Conservation (phyloP, 164 flowering plant species). For the Echeveria elegans region DNA sequence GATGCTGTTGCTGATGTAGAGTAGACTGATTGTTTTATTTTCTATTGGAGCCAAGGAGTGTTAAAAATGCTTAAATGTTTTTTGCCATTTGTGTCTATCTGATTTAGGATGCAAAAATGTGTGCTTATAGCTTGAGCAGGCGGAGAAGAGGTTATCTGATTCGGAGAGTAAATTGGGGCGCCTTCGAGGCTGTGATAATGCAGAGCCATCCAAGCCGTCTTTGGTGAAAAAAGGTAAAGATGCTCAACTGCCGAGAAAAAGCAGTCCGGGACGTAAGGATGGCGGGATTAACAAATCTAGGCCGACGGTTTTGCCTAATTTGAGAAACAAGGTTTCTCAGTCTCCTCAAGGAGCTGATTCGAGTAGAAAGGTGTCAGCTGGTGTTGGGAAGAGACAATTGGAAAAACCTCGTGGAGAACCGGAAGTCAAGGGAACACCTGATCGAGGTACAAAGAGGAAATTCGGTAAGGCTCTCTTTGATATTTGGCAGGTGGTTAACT, state of each 20-base stretch:
- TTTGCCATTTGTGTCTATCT: not conserved
- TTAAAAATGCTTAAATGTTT: too few species aligned
- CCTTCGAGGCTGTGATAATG: conserved; percentile 28
- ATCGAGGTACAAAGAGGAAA: conserved; percentile 55
- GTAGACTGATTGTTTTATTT: too few species aligned
- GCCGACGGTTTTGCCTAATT: not conserved
- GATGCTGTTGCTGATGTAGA: too few species aligned
- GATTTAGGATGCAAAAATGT: not conserved
- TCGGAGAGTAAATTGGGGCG: conserved; percentile 52
- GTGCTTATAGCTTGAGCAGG: conserved; percentile 57
- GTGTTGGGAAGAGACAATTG: conserved; percentile 14
- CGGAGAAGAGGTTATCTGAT: conserved; percentile 55
- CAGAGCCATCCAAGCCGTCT: conserved; percentile 19
- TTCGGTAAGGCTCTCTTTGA: conserved; percentile 40
- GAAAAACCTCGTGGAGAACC: conserved; percentile 23
- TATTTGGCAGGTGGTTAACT: too few species aligned
- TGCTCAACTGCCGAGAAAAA: not conserved
- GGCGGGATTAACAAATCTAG: not conserved
- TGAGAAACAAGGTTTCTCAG: not conserved
- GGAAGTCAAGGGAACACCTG: conserved; percentile 28
- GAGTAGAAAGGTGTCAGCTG: not conserved
- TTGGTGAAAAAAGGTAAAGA: not conserved
- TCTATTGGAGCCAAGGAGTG: too few species aligned
- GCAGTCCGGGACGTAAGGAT: not conserved
- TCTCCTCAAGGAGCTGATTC: not conserved